Base-by-base conservation (phyloP, 1,284 basidiomycete genomes). In the Moniliophthora roreri region DNA sequence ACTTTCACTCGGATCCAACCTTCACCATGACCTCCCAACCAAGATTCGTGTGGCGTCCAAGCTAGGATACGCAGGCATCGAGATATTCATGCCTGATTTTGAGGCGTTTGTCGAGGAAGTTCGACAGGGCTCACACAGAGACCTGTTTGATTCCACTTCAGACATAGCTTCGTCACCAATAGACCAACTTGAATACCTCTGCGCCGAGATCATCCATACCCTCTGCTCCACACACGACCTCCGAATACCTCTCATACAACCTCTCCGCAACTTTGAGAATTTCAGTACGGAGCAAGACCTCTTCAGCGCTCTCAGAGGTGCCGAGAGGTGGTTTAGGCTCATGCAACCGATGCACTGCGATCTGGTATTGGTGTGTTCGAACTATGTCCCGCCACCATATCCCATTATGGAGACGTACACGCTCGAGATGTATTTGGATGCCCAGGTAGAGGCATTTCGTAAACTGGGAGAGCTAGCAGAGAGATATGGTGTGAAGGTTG, bases 31-130 rank as follows among this genome's bases (percentile, higher is more conserved):
- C 21, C 58, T 64, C 11, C 63, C 64, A 7, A 62, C 59, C 34
- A 66, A 66, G 45, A 59, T 64, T 41, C 51, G 58, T 24, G 56
- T 61, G 16, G 58, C 63, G 3, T 57, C 62, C 16, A 38, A 50
- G n/a, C 54, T 62, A 18, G 62, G 59, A 24, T 66, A 64, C 40
- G 56, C 62, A 7, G 64, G 60, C 16, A 56, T 66, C 38, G 64
- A 66, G 32, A 61, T 66, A 26, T 66, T 64, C 50, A 59, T 63
- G 23, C 60, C 62, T 18, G 64, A 66, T 53, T 64, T 66, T 50
- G 62, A 64, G 44, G 57, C 50, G 20, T 66, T 66, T 46, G 62
- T 60, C 16, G 55, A 62, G 26, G 58, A 66, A 53, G 60, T 64
- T 24, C 39, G 38, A 37, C 34, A 55, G 13, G 60, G 62, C 10